Conservation (phyloP, 192 early-diverging fungal genomes). For the Podila minutissima region DNA sequence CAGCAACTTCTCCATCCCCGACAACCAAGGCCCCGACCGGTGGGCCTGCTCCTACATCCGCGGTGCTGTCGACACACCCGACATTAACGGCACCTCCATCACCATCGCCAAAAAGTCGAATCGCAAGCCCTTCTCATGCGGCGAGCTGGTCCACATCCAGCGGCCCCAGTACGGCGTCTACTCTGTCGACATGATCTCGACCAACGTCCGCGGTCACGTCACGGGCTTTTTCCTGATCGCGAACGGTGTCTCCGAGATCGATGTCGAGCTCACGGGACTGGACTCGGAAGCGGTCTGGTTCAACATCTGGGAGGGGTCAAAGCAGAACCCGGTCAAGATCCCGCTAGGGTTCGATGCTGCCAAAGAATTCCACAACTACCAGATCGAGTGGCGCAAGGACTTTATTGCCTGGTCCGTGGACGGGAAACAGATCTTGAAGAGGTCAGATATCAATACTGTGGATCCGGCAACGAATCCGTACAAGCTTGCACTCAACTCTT, state of each 20-base stretch:
- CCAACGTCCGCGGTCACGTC: constrained; percentile 31
- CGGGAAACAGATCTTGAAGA: constrained; percentile 13
- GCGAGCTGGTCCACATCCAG: constrained; percentile 3
- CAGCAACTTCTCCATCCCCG: constrained; percentile 33
- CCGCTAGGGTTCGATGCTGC: constrained; percentile 25
- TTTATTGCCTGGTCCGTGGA: constrained; percentile 41
- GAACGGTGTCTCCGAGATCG: constrained; percentile 37
- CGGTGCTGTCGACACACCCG: constrained; percentile 14
- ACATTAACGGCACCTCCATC: constrained; percentile 4
- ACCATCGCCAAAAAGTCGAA: constrained; percentile 32
- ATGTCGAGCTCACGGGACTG: constrained; percentile 42
- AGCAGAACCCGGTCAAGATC: constrained; percentile 31
- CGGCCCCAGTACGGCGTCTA: constrained; percentile 21
- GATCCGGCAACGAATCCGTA: neutral
- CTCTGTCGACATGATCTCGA: constrained; percentile 44
- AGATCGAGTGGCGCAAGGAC: constrained; percentile 29
- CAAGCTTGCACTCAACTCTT: constrained; percentile 27
- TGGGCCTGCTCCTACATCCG: constrained; percentile 41
- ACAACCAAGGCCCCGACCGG: constrained; percentile 28
- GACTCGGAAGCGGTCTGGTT: constrained; percentile 27
- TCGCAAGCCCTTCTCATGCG: neutral
- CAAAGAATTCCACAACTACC: constrained; percentile 25
- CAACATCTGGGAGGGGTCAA: constrained; percentile 31
- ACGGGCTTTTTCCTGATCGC: constrained; percentile 42
- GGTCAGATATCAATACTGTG: neutral